These are phyloP conservation scores for Lactarius tabidus DNA, from an alignment of 768 basidiomycete genomes.

Conservation along the genomic window DNA sequence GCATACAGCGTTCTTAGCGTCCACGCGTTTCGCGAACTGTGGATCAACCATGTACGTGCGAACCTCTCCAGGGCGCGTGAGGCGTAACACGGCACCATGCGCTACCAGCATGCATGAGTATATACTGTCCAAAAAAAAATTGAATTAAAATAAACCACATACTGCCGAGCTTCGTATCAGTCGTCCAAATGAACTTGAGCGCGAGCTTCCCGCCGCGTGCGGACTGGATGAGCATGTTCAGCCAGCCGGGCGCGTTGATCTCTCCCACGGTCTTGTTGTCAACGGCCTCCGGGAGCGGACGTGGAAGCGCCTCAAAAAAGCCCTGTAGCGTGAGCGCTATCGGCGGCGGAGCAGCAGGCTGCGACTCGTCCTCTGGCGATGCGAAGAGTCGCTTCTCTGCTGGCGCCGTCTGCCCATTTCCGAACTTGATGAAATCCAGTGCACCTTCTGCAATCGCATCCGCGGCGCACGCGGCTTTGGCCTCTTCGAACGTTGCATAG, in stretches of 20 bases:
- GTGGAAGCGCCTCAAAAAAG: conserved; percentile 63
- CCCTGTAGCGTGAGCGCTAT: conserved; percentile 41
- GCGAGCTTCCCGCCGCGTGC: conserved; percentile 48
- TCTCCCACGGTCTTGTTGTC: conserved; percentile 44
- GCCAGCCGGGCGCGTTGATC: conserved; percentile 51
- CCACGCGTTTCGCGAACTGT: conserved; percentile 52
- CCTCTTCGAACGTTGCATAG: conserved; percentile 40
- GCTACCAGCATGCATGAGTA: conserved; percentile 33
- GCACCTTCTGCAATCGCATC: conserved; percentile 51
- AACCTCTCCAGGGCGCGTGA: conserved; percentile 49
- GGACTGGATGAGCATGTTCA: conserved; percentile 49
- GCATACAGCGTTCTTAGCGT: conserved; percentile 68
- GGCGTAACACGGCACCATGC: conserved; percentile 59
- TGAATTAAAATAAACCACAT: conserved; percentile 29
- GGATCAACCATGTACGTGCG: conserved; percentile 62
- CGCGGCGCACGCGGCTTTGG: conserved; percentile 51
- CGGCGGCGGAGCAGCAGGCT: conserved; percentile 13
- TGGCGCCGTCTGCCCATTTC: conserved; percentile 47
- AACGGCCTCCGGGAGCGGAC: conserved; percentile 56
- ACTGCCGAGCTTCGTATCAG: conserved; percentile 43
- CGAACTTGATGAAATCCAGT: conserved; percentile 54
- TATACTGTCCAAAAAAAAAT: no score
- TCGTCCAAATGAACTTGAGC: conserved; percentile 43
- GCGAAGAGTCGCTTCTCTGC: conserved; percentile 24
- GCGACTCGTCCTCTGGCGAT: conserved; percentile 16